These are phyloP conservation scores for Chrysopogon serrulatus DNA, from an alignment of 176 grass and related monocot species.

Conservation along the genomic window DNA sequence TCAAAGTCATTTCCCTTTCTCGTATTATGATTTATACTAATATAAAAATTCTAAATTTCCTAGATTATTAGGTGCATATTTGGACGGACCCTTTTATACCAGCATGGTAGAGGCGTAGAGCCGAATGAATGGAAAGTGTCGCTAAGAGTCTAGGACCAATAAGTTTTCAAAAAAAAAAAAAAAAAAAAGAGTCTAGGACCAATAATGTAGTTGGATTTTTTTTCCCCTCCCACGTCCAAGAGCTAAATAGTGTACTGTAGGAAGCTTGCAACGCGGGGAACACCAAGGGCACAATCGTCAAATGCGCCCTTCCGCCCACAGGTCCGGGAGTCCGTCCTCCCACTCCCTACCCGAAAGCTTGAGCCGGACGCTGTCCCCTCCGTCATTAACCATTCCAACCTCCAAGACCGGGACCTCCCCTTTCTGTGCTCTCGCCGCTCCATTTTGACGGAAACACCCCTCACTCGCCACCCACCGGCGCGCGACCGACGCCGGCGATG, in stretches of 20 bases:
- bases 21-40: too few relatives aligned
- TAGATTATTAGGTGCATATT: not conserved
- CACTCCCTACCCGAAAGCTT: not conserved
- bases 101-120: not conserved
- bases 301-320: not conserved
- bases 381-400: slow-evolving; percentile 38
- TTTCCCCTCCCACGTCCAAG: too few relatives aligned
- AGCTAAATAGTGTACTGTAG: not conserved
- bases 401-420: not conserved
- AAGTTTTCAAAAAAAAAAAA: too few relatives aligned
- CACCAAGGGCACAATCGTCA: not conserved
- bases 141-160: not conserved
- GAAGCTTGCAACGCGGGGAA: not conserved
- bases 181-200: too few relatives aligned
- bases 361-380: not conserved
- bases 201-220: not conserved
- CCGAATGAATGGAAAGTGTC: not conserved
- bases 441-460: slow-evolving; percentile 6
- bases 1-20: not conserved
- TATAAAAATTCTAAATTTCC: not conserved
- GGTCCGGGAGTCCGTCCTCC: not conserved
- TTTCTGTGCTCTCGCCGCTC: slow-evolving; percentile 16
- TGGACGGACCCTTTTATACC: not conserved
- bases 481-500: slow-evolving; percentile 29
- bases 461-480: not conserved